A percentile compares a stretch with the other conserved stretches of the same genome.
Conservation (phyloP, 495 filamentous ascomycete genomes). For the Entonaema liquescens region DNA sequence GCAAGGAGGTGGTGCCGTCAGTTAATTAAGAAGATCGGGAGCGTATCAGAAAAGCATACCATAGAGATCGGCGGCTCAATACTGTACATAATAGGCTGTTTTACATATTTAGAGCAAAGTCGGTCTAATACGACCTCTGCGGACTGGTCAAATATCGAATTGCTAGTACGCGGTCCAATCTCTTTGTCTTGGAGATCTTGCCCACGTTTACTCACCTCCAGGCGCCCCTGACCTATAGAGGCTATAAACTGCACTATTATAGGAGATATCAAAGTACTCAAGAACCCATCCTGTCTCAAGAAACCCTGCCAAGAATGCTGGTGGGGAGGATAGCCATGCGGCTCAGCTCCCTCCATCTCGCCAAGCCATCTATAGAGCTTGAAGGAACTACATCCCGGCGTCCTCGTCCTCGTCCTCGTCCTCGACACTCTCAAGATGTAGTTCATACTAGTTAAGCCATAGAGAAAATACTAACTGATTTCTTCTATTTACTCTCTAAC, state of each 20-base stretch:
- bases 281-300: neutral
- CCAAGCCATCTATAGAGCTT: conserved; percentile 31
- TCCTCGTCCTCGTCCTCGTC: too few species aligned
- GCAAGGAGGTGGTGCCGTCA: conserved; percentile 57
- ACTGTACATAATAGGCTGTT: conserved; percentile 26
- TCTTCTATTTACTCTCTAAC: neutral
- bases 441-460: too few species aligned
- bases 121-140: neutral
- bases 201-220: neutral
- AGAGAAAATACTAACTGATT: too few species aligned
- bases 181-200: neutral
- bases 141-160: neutral
- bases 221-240: neutral
- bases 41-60: conserved; percentile 13
- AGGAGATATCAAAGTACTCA: neutral
- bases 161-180: neutral
- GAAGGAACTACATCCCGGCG: conserved; percentile 31
- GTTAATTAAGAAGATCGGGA: conserved; percentile 10
- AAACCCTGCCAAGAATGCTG: neutral
- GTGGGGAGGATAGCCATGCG: conserved; percentile 11
- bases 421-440: too few species aligned
- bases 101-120: conserved; percentile 1
- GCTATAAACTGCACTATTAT: neutral
- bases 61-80: conserved; percentile 10
- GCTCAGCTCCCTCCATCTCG: conserved; percentile 19